Evolutionary conservation across 176 grass and related monocot species (phyloP), one percentile per base, ranked within the genome.

Genomic region (Leersia perrieri): DNA sequence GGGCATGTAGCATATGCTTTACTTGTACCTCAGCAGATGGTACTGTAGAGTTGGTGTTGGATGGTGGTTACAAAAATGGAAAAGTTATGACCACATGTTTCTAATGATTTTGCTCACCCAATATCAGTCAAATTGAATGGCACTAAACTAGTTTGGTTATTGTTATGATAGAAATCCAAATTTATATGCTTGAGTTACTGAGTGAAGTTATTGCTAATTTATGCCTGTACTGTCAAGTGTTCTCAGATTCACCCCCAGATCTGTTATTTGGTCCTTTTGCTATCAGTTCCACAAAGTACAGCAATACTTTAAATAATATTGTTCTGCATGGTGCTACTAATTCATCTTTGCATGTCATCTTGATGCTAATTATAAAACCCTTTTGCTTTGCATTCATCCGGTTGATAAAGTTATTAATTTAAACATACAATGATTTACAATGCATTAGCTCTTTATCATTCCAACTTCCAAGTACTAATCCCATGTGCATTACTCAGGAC

Each of bases 401-500:
- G 27, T 84, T 75, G 39, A 40, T 6, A 16, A 78, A 73, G 16
- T 33, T n/a, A n/a, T n/a, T n/a, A n/a, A n/a, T 18, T 73, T 77
- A 75, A 69, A 33, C 78, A 53, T 60, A 29, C 41, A 36, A 3
- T n/a, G 16, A 70, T 32, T 73, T 66, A 25, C 22, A 2, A 49
- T 74, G 6, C 41, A 25, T 51, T 80, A 23, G 9, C 0, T 22
- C 8, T 44, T 76, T 80, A 57, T 60, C 5, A 34, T 77, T 11
- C 38, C 60, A 51, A 81, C 28, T 77, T 11, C 38, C 60, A 51
- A 81, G 39, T 58, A 61, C 30, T 88, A 60, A 91, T 45, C 70
- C 23, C 29, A 25, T 38, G 29, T 77, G 72, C 66, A 64, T 86
- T 78, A 80, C 6, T 33, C 75, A 99, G 92, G 96, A 99, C 30